Conservation (phyloP, 1,284 basidiomycete species). For the Cryptococcus amylolentus region DNA sequence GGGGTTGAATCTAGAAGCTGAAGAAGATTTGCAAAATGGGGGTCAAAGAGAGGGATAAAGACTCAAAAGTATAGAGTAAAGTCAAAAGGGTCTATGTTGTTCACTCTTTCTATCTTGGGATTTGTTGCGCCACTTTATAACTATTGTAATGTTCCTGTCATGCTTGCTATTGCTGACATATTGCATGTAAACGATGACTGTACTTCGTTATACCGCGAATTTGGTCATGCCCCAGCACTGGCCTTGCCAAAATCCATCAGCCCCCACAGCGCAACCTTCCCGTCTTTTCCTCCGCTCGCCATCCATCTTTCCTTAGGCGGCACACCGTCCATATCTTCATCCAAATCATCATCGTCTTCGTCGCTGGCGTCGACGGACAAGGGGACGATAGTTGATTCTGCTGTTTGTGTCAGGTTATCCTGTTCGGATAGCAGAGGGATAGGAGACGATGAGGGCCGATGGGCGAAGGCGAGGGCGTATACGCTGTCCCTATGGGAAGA, state of each 20-base stretch:
- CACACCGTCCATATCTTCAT: conserved; percentile 58
- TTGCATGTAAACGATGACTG: too few relatives aligned
- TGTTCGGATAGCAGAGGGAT: background rate
- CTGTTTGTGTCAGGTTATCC: background rate
- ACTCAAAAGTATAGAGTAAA: too few relatives aligned
- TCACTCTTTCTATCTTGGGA: too few relatives aligned
- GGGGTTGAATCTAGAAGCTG: background rate
- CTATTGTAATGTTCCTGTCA: too few relatives aligned
- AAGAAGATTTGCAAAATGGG: too few relatives aligned
- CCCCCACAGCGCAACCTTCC: conserved; percentile 70
- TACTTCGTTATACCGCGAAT: too few relatives aligned
- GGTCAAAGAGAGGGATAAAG: background rate
- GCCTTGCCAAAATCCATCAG: conserved; percentile 60
- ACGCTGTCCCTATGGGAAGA: conserved; percentile 71
- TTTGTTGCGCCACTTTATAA: too few relatives aligned
- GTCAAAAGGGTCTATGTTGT: too few relatives aligned
- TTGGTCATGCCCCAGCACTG: too few relatives aligned
- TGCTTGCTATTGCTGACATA: too few relatives aligned
- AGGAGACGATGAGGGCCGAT: conserved; percentile 2
- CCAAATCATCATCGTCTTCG: conserved; percentile 52
- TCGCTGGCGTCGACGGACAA: conserved; percentile 5
- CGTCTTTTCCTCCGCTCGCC: conserved; percentile 67
- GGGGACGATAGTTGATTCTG: conserved; percentile 7
- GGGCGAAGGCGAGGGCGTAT: conserved; percentile 67
- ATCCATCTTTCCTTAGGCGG: conserved; percentile 59